Percentiles rank a stretch among this genome's conserved stretches.
phyloP scores from a whole-genome alignment of 106 monocot genomes.

The Vanilla planifolia region DNA sequence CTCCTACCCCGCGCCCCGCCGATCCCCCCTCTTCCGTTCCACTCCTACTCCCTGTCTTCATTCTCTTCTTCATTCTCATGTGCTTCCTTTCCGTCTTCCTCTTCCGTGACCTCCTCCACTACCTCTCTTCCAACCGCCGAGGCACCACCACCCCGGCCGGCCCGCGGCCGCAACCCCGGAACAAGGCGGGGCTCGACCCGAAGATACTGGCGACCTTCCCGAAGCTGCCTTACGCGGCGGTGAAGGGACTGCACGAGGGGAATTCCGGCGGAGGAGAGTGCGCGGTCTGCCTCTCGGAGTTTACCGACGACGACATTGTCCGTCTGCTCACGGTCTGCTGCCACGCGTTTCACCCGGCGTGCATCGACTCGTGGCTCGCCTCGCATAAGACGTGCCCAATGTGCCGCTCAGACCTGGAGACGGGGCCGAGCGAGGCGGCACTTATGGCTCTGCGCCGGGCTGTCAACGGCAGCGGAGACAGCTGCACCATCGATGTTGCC shows the following conservation, averaged over 20 bases:
- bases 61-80: constrained; percentile 46
- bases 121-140: constrained; percentile 2
- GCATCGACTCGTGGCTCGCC: constrained; percentile 42
- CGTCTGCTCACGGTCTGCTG: constrained; percentile 39
- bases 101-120: constrained; percentile 39
- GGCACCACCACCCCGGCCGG: background rate
- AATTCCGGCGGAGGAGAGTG: constrained; percentile 23
- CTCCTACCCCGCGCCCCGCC: too few species aligned
- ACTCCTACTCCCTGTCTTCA: constrained; percentile 30
- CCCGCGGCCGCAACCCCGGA: background rate
- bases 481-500: too few species aligned
- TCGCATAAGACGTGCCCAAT: constrained; percentile 37
- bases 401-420: constrained; percentile 29
- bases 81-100: constrained; percentile 47
- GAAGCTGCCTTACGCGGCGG: constrained; percentile 25
- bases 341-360: constrained; percentile 39
- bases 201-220: constrained; percentile 35
- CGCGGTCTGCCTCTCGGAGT: constrained; percentile 41
- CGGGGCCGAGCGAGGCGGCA: constrained; percentile 18
- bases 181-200: constrained; percentile 26
- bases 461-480: background rate
- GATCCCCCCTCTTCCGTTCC: constrained; percentile 16
- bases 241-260: constrained; percentile 11
- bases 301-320: constrained; percentile 25
- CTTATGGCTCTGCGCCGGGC: constrained; percentile 2